Evolutionary conservation across 73 alveolate species (phyloP), one percentile per base, ranked within the genome.

Genomic region (Paramecium octaurelia): DNA sequence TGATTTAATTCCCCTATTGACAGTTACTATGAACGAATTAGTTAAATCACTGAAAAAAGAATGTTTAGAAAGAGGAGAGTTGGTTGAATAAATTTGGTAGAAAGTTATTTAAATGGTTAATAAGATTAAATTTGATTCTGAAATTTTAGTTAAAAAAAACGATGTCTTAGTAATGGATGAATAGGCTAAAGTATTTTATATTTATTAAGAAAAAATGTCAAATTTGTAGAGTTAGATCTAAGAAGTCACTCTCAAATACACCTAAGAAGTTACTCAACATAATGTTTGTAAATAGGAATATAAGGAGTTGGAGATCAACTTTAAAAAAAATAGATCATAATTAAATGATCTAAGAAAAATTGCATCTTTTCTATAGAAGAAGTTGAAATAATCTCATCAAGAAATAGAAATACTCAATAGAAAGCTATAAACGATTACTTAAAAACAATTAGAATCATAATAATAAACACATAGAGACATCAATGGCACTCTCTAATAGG

Each of bases 1-100:
- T 6, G 73, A 40, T 80, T 80, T 24, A 8, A 80, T 80, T 12
- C 76, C 40, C 8, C 1, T 80, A 9, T 24, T 80, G 14, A n/a
- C 70, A 44, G 73, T 80, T 12, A 46, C 75, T 11, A 80, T 80
- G 24, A 48, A 44, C 8, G 91, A 80, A 42, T 35, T 80, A 18
- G 23, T 80, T 8, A 80, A 80, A 20, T 44, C 20, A 44, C 7
- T 42, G 7, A 80, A 80, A 48, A 44, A 10, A 24, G 91, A 80
- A 27, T 80, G 91, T 80, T 44, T 21, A 31, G 91, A 80, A 27
- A 80, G 91, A 48, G 91, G 91, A 44, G 24, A 21, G 18, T 44
- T 80, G 12, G 24, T 80, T 11, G 46, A 80, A 80, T 12, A 44
- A 23, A 46, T 80, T 4, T 80, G 91, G 91, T 11, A 1, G 1